phyloP scores from a whole-genome alignment of 371 early-diverging fungal genomes.

The Synchytrium microbalum region DNA sequence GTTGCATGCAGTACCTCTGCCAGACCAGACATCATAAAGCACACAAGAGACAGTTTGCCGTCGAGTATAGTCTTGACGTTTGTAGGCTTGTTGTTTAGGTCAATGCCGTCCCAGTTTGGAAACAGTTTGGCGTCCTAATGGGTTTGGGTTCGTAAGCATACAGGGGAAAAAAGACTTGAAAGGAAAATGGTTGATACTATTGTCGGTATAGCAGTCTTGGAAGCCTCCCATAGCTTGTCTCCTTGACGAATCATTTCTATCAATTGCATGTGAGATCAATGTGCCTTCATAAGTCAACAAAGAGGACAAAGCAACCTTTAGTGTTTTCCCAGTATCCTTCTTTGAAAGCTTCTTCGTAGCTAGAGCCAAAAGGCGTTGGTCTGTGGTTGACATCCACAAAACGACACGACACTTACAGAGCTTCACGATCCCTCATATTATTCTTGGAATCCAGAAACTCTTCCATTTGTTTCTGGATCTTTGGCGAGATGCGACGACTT shows the following conservation, averaged over 20 bases:
- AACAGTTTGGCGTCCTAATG: constrained; percentile 55
- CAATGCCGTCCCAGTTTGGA: constrained; percentile 59
- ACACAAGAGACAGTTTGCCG: constrained; percentile 51
- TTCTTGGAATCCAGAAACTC: constrained; percentile 20
- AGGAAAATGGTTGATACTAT: constrained; percentile 23
- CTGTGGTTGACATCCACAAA: too few species aligned
- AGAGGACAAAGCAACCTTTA: constrained; percentile 37
- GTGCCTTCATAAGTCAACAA: neutral
- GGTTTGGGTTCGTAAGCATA: neutral
- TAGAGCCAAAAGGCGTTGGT: constrained; percentile 10
- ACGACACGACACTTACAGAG: constrained; percentile 37
- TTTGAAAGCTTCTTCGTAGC: constrained; percentile 47
- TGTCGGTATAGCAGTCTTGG: constrained; percentile 35
- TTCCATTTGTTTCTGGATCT: constrained; percentile 18
- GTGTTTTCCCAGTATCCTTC: constrained; percentile 60
- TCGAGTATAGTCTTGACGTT: constrained; percentile 49
- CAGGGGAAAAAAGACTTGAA: neutral
- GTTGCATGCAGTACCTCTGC: constrained; percentile 48
- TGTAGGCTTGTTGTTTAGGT: constrained; percentile 42
- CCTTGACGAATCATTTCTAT: constrained; percentile 54
- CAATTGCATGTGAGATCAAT: neutral
- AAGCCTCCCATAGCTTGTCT: constrained; percentile 61
- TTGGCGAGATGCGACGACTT: constrained; percentile 1
- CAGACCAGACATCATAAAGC: constrained; percentile 59
- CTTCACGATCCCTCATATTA: constrained; percentile 45